Percentiles rank a stretch among this genome's conserved stretches.
These are phyloP conservation scores for Stephania yunnanensis DNA, from an alignment of 164 flowering plant genomes.

Conservation along the genomic window DNA sequence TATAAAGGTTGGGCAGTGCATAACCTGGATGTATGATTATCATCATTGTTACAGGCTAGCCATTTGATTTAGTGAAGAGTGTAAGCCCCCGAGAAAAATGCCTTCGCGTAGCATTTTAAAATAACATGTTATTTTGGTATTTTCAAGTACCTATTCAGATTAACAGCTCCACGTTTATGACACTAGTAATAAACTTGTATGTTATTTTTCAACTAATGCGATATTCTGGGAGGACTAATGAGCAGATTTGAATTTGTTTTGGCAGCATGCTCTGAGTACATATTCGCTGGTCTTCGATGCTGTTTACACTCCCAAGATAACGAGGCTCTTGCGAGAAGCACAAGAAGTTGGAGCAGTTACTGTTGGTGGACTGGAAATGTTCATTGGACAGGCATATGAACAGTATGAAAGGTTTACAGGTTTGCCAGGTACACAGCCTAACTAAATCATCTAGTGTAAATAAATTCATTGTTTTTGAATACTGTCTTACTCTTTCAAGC, in stretches of 20 bases:
- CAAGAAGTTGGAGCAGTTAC: slow-evolving; percentile 61
- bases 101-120: background rate
- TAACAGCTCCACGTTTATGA: background rate
- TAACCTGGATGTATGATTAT: background rate
- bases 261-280: slow-evolving; percentile 60
- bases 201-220: background rate
- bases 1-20: background rate
- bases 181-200: background rate
- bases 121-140: background rate
- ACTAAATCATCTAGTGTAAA: background rate
- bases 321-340: slow-evolving; percentile 83
- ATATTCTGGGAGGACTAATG: background rate
- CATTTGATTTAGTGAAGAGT: background rate
- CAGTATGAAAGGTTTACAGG: slow-evolving; percentile 91
- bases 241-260: background rate
- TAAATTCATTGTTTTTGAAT: background rate
- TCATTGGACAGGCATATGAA: slow-evolving; percentile 83
- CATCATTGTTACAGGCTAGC: background rate
- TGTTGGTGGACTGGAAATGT: slow-evolving; percentile 85
- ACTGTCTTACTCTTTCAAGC: background rate
- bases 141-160: background rate
- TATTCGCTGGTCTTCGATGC: slow-evolving; percentile 89
- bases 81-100: background rate
- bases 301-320: slow-evolving; percentile 86
- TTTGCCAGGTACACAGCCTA: slow-evolving; percentile 57